Evolutionary conservation across 2,329 filamentous ascomycete genomes (phyloP), one percentile per base, ranked within the genome.

Genomic region (Cercospora sp.): DNA sequence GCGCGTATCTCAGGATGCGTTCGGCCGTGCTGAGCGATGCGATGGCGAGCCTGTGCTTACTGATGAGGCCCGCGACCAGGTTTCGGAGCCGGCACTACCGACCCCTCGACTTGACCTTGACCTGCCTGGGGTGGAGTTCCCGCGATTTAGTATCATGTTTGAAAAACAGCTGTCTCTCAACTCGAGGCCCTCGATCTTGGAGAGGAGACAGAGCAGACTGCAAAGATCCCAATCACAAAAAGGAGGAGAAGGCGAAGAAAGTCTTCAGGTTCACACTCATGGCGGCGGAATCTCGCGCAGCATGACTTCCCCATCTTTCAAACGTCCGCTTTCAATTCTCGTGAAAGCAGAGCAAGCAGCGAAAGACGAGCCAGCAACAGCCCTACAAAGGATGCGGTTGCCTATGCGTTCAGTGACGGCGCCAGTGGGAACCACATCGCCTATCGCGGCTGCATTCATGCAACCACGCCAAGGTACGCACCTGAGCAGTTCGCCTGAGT

Each of bases 81-180:
- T 65, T 10, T 26, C 45, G 2, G 16, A 33, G 5, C 18, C 65
- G 5, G 42, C 30, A 13, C 65, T 57, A 42, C 68, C 63, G 16
- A 78, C 72, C 20, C 79, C 78, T 2, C 74, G 80, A 45, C 82
- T 97, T 20, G 85, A 93, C 73, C 86, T 97, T 16, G 88, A 94
- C 63, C 95, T 97, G 66, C 94, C 94, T 0, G 86, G 87, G 60
- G 85, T 91, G 65, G 88, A 90, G 70, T 68, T 98, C 85, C 94
- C 97, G 77, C 85, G 94, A 60, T 98, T 97, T 74, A 97, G 93
- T 73, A 87, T 97, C 72, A 97, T 97, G 94, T 97, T 98, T 76
- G 88, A 90, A 65, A 87, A 87, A 42, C 84, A 97, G 6, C 82
- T 97, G 28, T 68, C 68, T 10, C 45, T 61, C 23, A 86, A 87